Evolutionary conservation across 164 flowering plant species (phyloP).

Genomic region (Vitis cinerea): DNA sequence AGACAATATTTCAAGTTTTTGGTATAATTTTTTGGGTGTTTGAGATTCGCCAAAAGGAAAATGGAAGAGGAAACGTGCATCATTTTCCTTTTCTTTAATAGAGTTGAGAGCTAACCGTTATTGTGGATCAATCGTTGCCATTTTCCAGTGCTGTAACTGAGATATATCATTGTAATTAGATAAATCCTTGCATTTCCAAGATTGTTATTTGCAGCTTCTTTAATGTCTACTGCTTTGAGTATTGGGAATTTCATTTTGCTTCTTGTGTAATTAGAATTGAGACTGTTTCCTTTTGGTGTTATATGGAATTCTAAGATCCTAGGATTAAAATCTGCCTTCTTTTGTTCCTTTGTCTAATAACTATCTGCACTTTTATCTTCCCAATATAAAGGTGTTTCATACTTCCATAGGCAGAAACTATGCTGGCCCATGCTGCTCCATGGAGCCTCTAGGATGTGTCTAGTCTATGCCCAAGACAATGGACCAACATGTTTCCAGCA

Average conservation of each 20-base stretch:
- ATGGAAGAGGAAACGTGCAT: constrained; percentile 9
- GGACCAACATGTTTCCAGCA: constrained; percentile 3
- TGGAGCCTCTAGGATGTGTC: neutral
- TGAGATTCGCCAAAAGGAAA: constrained; percentile 10
- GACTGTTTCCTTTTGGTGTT: neutral
- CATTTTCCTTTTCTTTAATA: constrained; percentile 5
- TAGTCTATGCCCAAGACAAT: neutral
- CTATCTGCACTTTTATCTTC: no score
- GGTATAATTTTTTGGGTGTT: constrained; percentile 14
- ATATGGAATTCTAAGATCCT: neutral
- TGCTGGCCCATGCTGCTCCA: no score
- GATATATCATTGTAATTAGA: constrained; percentile 25
- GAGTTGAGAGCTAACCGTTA: constrained; percentile 23
- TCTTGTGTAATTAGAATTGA: neutral
- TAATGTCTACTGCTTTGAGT: constrained; percentile 15
- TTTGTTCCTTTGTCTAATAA: no score
- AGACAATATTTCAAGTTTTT: constrained; percentile 17
- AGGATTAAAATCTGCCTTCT: neutral
- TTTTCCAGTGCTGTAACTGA: constrained; percentile 22
- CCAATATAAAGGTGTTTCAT: no score
- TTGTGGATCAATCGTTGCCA: constrained; percentile 10
- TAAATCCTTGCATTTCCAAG: constrained; percentile 12
- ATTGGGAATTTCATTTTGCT: constrained; percentile 10
- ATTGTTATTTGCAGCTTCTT: constrained; percentile 17
- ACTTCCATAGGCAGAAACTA: no score